Conservation (phyloP, 1,284 basidiomycete genomes). For the Meripilus lineatus region DNA sequence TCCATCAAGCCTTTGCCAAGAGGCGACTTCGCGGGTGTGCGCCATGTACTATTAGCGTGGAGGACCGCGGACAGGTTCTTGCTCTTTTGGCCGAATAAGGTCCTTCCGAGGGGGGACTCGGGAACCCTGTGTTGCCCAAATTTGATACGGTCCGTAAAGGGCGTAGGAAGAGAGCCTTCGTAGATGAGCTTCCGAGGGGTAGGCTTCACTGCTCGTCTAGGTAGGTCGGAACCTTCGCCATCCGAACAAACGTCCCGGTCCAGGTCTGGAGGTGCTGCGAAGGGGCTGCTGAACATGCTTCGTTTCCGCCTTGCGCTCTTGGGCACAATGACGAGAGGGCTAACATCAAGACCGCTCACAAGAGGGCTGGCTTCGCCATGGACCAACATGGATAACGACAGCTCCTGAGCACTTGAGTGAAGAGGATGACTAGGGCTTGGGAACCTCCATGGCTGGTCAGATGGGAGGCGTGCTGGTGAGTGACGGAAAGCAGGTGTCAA, state of each 20-base stretch:
- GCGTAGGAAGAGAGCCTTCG: conserved; percentile 20
- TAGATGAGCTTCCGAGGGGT: conserved; percentile 25
- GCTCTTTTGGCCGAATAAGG: conserved; percentile 5
- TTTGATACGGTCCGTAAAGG: conserved; percentile 21
- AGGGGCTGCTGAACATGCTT: conserved; percentile 29
- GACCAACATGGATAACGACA: conserved; percentile 59
- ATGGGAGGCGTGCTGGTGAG: conserved; percentile 62
- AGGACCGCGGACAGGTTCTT: background rate
- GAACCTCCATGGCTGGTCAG: conserved; percentile 73
- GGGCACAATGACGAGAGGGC: conserved; percentile 28
- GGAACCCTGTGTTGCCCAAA: conserved; percentile 18
- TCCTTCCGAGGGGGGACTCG: conserved; percentile 20
- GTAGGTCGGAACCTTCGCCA: conserved; percentile 11
- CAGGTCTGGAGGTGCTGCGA: conserved; percentile 13
- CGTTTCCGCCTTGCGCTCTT: conserved; percentile 24
- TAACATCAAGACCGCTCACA: conserved; percentile 29
- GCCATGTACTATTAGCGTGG: conserved; percentile 6
- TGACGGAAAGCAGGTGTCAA: conserved; percentile 70
- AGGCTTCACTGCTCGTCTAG: conserved; percentile 12
- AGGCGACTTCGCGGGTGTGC: conserved; percentile 9
- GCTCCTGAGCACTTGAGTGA: conserved; percentile 53
- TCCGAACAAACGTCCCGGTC: conserved; percentile 12
- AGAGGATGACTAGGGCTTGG: conserved; percentile 68
- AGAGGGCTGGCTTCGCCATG: conserved; percentile 37
- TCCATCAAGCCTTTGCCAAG: conserved; percentile 14